These are phyloP conservation scores for Nakazawaea siamensis DNA, from an alignment of 805 yeast species.

Conservation along the genomic window DNA sequence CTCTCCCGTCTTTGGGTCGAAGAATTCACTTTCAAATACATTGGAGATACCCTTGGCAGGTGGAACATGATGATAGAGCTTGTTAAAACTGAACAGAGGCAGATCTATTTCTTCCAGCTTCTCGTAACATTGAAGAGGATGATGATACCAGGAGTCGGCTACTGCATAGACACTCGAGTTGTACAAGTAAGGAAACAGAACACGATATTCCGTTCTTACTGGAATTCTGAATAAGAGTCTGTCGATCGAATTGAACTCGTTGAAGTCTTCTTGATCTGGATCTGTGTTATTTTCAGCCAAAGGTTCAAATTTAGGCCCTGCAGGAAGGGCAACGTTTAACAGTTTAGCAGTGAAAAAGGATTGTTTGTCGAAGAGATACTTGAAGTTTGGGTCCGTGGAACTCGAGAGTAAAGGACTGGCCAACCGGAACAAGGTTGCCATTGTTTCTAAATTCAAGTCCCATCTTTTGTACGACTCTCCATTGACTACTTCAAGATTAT, in stretches of 20 bases:
- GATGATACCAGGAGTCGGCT: constrained; percentile 51
- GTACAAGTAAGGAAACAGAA: constrained; percentile 81
- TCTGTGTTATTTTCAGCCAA: constrained; percentile 52
- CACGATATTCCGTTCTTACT: constrained; percentile 72
- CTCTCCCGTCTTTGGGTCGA: constrained; percentile 23
- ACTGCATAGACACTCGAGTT: constrained; percentile 70
- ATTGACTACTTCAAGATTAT: constrained; percentile 44
- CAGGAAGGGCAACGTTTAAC: constrained; percentile 78
- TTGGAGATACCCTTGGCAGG: constrained; percentile 16
- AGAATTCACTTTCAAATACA: constrained; percentile 11
- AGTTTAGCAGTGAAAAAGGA: constrained; percentile 90
- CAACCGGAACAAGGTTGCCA: constrained; percentile 59
- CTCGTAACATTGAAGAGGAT: constrained; percentile 47
- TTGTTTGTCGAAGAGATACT: constrained; percentile 66
- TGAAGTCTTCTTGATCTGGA: constrained; percentile 64
- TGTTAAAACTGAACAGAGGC: constrained; percentile 50
- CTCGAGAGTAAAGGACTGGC: constrained; percentile 67
- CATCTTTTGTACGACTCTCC: constrained; percentile 76
- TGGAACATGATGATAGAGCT: constrained; percentile 48
- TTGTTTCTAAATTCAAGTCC: constrained; percentile 51
- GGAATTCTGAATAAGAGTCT: constrained; percentile 75
- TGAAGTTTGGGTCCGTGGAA: constrained; percentile 47
- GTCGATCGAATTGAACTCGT: constrained; percentile 86
- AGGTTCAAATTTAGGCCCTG: constrained; percentile 96
- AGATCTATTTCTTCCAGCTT: constrained; percentile 39